Evolutionary conservation across 2,329 filamentous ascomycete genomes (phyloP).

Genomic region (Fusarium floridanum): DNA sequence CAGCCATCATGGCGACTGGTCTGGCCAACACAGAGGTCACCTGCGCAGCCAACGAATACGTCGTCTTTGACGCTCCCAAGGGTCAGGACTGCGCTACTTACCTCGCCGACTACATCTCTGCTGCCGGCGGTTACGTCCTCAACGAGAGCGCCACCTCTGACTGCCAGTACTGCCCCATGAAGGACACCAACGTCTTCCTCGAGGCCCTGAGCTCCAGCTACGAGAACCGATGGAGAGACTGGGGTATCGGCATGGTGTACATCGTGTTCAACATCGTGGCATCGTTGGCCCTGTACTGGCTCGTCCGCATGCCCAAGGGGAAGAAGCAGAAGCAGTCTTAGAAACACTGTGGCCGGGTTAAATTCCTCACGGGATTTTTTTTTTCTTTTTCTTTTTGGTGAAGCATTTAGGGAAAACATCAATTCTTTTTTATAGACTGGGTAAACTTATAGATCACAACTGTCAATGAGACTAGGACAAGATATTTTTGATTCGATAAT

Average conservation of each 20-base stretch:
- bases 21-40: constrained; percentile 45
- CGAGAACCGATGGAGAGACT: constrained; percentile 68
- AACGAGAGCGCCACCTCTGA: constrained; percentile 64
- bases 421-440: not conserved
- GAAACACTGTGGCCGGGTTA: not conserved
- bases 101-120: constrained; percentile 59
- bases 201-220: constrained; percentile 59
- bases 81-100: constrained; percentile 69
- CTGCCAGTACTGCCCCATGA: constrained; percentile 62
- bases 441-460: constrained; percentile 3
- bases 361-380: not conserved
- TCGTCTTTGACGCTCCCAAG: constrained; percentile 70
- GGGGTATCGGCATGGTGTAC: constrained; percentile 68
- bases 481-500: not conserved
- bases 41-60: constrained; percentile 75
- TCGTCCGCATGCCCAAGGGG: constrained; percentile 57
- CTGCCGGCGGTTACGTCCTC: constrained; percentile 62
- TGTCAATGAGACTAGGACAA: constrained; percentile 4
- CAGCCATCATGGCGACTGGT: constrained; percentile 45
- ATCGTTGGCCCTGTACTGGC: constrained; percentile 65
- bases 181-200: constrained; percentile 57
- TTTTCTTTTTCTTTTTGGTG: constrained; percentile 17
- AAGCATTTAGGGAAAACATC: not conserved
- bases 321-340: constrained; percentile 42
- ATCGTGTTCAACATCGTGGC: constrained; percentile 65